Conservation (phyloP, 257 asterid genomes). For the Petunia axillaris region DNA sequence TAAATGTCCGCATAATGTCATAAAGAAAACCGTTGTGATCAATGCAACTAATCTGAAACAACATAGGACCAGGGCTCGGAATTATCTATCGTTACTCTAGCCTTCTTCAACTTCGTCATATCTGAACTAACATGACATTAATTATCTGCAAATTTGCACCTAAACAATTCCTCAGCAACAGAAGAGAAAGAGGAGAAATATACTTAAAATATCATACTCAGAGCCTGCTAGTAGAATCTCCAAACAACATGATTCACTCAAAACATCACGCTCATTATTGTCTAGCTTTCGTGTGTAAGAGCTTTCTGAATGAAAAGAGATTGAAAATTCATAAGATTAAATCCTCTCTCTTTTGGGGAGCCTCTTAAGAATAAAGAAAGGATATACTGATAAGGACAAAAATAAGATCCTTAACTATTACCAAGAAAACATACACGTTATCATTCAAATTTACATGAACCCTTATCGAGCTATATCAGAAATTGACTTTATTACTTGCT, state of each 20-base stretch:
- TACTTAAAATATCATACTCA: slow-evolving; percentile 46
- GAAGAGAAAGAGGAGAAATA: slow-evolving; percentile 58
- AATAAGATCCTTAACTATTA: background rate
- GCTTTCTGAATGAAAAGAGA: slow-evolving; percentile 51
- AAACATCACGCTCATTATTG: slow-evolving; percentile 59
- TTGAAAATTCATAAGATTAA: background rate
- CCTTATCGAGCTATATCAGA: background rate
- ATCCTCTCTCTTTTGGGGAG: background rate
- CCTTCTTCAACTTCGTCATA: slow-evolving; percentile 57
- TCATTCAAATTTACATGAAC: background rate
- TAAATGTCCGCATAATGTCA: slow-evolving; percentile 74
- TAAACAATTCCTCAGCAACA: slow-evolving; percentile 66
- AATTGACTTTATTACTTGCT: background rate
- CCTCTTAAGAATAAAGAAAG: background rate
- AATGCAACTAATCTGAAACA: slow-evolving; percentile 77
- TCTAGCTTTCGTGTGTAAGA: slow-evolving; percentile 66
- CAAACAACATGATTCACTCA: slow-evolving; percentile 76
- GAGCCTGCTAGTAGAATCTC: slow-evolving; percentile 71
- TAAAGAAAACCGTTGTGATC: slow-evolving; percentile 86
- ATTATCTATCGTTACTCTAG: slow-evolving; percentile 65
- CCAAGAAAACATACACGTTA: background rate
- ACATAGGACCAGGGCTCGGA: slow-evolving; percentile 80
- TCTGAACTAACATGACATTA: slow-evolving; percentile 66
- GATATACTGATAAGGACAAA: background rate
- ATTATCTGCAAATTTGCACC: slow-evolving; percentile 53